Evolutionary conservation across 2,329 filamentous ascomycete species (phyloP).

Genomic region (Septoria petroselini): DNA sequence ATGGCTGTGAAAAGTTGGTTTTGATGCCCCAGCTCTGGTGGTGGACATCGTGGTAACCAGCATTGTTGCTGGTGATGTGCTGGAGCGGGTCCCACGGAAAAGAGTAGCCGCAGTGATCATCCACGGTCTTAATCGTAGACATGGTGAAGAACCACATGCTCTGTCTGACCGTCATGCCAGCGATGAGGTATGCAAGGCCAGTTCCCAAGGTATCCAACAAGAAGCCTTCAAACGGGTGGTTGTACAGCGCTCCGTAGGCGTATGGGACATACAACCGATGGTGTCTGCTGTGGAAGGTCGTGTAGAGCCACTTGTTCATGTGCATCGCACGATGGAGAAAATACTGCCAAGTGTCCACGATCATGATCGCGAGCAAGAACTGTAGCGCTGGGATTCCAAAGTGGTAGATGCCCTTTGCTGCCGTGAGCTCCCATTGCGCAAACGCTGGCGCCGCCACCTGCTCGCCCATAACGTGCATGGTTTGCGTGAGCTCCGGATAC

Average conservation of each 20-base stretch:
- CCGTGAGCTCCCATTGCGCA: conserved; percentile 73
- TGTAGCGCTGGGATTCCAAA: conserved; percentile 72
- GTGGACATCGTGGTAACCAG: conserved; percentile 95
- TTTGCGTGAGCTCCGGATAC: conserved; percentile 66
- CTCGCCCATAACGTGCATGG: conserved; percentile 53
- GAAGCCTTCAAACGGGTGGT: conserved; percentile 92
- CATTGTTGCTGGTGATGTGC: conserved; percentile 89
- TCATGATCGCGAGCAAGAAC: conserved; percentile 67
- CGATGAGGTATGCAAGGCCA: conserved; percentile 75
- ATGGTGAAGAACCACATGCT: conserved; percentile 85
- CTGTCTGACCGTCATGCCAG: conserved; percentile 79
- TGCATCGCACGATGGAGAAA: conserved; percentile 97
- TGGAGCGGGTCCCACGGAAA: conserved; percentile 94
- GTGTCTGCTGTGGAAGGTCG: conserved; percentile 88
- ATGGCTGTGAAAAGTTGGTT: conserved; percentile 76
- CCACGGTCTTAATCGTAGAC: conserved; percentile 92
- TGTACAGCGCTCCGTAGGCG: conserved; percentile 94
- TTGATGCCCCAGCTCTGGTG: conserved; percentile 99
- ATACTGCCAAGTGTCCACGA: conserved; percentile 97
- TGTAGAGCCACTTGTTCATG: conserved; percentile 94
- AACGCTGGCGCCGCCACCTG: conserved; percentile 63
- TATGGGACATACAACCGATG: conserved; percentile 97
- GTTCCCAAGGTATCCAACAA: conserved; percentile 87
- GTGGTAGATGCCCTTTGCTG: conserved; percentile 78
- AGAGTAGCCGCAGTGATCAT: conserved; percentile 95